Evolutionary conservation across 139 green algal genomes (phyloP).

Genomic region (Eudorina sp.): DNA sequence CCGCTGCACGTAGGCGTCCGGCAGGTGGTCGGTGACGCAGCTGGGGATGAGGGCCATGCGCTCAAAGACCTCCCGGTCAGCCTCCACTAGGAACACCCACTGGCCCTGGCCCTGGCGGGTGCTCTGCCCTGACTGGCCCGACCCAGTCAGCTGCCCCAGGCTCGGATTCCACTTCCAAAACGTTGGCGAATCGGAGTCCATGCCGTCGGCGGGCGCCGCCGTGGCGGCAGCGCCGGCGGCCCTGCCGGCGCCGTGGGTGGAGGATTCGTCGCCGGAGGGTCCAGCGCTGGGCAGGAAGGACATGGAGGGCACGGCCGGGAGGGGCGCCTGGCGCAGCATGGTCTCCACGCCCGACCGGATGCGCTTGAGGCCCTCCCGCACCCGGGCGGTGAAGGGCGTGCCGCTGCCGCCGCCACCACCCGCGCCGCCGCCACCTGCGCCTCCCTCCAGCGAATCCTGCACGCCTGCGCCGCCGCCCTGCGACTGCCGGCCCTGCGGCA

Average conservation of each 20-base stretch:
- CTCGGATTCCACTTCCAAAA: too few relatives aligned
- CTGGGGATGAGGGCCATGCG: slow-evolving; percentile 22
- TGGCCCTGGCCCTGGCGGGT: neutral
- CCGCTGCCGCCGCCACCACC: neutral
- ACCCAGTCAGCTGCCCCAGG: neutral
- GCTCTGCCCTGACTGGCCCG: neutral
- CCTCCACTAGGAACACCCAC: slow-evolving; percentile 42
- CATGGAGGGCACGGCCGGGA: slow-evolving; percentile 19
- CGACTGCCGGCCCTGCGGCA: too few relatives aligned
- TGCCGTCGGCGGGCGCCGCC: too few relatives aligned
- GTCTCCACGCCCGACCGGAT: slow-evolving; percentile 41
- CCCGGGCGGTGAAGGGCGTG: neutral
- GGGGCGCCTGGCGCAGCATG: slow-evolving; percentile 32
- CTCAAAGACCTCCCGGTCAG: slow-evolving; percentile 43
- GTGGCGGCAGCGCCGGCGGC: neutral
- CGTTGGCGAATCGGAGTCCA: too few relatives aligned
- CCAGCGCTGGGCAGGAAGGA: neutral
- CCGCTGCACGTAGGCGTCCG: slow-evolving; percentile 34
- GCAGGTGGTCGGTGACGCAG: slow-evolving; percentile 36
- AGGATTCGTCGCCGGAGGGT: neutral
- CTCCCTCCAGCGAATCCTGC: too few relatives aligned
- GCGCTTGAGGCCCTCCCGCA: slow-evolving; percentile 36
- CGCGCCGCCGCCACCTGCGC: too few relatives aligned
- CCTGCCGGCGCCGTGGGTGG: neutral
- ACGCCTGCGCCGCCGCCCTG: too few relatives aligned